A percentile compares a stretch with the other conserved stretches of the same genome.
phyloP scores from a whole-genome alignment of 345 rosid genomes.

The Clarkia xantiana region DNA sequence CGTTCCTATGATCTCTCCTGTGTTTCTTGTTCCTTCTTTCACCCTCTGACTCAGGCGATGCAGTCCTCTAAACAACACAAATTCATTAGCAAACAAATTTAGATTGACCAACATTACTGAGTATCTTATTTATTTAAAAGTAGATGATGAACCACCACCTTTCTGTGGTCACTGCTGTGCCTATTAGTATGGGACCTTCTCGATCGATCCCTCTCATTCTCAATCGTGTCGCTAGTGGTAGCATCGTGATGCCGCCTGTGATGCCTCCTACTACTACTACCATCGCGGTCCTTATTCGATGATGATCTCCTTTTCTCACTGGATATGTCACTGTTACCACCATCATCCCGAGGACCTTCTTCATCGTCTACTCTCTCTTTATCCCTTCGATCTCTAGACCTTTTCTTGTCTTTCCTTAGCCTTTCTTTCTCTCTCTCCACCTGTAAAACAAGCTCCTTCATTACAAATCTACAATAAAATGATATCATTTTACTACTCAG shows the following conservation, averaged over 20 bases:
- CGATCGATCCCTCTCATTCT: conserved; percentile 36
- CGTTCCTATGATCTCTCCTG: conserved; percentile 45
- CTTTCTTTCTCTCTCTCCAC: conserved; percentile 54
- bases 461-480: too few species aligned
- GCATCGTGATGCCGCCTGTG: conserved; percentile 38
- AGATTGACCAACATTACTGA: neutral
- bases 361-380: conserved; percentile 44
- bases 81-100: neutral
- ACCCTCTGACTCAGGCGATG: conserved; percentile 49
- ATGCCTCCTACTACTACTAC: conserved; percentile 21
- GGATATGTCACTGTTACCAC: conserved; percentile 22
- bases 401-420: conserved; percentile 57
- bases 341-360: conserved; percentile 34
- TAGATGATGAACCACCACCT: neutral
- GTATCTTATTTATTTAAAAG: neutral
- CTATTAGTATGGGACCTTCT: conserved; percentile 29
- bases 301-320: conserved; percentile 35
- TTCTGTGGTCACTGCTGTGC: conserved; percentile 41
- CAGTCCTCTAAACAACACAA: conserved; percentile 26
- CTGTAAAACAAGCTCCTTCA: conserved; percentile 15
- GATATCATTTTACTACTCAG: too few species aligned
- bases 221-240: conserved; percentile 27
- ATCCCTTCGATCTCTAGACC: conserved; percentile 51
- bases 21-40: conserved; percentile 55
- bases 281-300: conserved; percentile 28